Evolutionary conservation across 2,329 filamentous ascomycete genomes (phyloP), one percentile per base, ranked within the genome.

Genomic region (Cordyceps militaris): DNA sequence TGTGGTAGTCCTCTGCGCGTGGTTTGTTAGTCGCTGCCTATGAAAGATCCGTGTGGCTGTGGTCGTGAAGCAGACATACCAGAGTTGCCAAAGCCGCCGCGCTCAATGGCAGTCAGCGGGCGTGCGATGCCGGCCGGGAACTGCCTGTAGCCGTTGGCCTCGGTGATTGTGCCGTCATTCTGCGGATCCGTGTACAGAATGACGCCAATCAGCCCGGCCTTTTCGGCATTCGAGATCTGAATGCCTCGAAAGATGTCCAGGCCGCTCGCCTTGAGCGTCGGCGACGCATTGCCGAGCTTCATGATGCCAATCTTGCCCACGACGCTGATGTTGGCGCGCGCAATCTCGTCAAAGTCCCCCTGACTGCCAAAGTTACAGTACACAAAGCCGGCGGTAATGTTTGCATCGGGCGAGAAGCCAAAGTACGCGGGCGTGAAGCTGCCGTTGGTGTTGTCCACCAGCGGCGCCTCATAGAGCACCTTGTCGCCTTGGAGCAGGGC

Each of bases 151-250:
- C 89, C 89, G 63, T 93, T 89, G 60, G 84, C 81, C 47, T 87
- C 86, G 0, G 88, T 93, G 23, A 89, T 76, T 9, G 86, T 77
- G 3, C 88, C 88, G 69, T 97, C 92, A 65, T 93, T 89, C 40
- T 91, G 89, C 0, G 92, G 91, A 67, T 97, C 92, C 19, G 79
- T 85, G 71, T 91, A 97, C 40, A 96, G 81, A 50, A 96, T 76
- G 10, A 83, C 81, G 14, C 90, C 92, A 34, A 94, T 76, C 78
- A 93, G 91, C 13, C 91, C 92, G 19, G 94, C 77, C 62, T 96
- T 88, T 67, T 92, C 85, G 0, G 91, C 89, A 57, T 89, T 83
- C 73, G 91, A 93, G 50, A 94, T 84, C 69, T 94, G 95, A 47
- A 95, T 73, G 0, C 90, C 91, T 40, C 91, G 81, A 73, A 94